These are phyloP conservation scores for Pseudoscleropodium purum DNA, from an alignment of 225 moss, liverwort and hornwort genomes.

Conservation along the genomic window DNA sequence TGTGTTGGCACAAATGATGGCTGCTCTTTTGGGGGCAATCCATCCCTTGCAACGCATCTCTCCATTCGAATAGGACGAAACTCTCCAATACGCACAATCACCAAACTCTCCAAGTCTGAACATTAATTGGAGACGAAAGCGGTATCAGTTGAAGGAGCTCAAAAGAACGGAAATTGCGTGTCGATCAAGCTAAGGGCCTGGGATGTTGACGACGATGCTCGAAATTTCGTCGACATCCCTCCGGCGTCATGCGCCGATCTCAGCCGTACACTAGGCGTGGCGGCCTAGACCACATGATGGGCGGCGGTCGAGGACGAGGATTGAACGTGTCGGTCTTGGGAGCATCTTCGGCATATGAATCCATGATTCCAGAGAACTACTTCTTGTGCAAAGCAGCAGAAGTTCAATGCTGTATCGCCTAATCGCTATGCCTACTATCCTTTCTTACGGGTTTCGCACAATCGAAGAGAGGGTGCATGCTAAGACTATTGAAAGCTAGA, in stretches of 20 bases:
- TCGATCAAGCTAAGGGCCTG: background rate
- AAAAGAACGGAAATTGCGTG: background rate
- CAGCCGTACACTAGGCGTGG: background rate
- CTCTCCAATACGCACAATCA: background rate
- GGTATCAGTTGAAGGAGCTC: background rate
- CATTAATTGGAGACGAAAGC: background rate
- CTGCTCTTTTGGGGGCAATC: background rate
- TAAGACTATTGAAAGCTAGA: background rate
- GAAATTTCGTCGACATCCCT: background rate
- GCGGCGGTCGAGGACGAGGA: background rate
- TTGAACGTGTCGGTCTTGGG: background rate
- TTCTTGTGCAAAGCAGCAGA: background rate
- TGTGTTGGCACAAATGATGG: background rate
- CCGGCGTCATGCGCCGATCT: background rate
- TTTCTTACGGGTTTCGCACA: background rate
- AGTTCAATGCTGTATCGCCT: background rate
- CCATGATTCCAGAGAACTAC: background rate
- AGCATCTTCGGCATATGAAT: background rate
- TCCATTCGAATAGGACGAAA: background rate
- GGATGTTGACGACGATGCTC: background rate
- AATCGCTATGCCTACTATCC: background rate
- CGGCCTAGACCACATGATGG: background rate
- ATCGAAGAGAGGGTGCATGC: background rate
- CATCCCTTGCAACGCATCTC: background rate
- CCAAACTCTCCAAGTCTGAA: too few species aligned